Conservation (phyloP, 768 basidiomycete species). For the Cystoderma amianthinum region DNA sequence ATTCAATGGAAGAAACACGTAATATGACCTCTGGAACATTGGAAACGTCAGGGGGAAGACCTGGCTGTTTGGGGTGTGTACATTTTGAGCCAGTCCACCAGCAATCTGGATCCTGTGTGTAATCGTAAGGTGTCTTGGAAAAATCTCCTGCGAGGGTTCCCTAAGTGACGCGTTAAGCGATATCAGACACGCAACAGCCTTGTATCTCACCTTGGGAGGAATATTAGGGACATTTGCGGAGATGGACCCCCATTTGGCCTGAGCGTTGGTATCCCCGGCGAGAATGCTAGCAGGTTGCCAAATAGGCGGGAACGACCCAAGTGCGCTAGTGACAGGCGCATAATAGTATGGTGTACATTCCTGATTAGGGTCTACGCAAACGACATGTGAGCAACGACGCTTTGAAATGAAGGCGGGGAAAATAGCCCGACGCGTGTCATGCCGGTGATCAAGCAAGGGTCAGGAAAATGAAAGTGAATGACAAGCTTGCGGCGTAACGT, state of each 20-base stretch:
- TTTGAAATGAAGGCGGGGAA: not conserved
- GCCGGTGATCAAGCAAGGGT: not conserved
- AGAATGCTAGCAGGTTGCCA: conserved; percentile 40
- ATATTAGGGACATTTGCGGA: conserved; percentile 39
- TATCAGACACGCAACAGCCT: not conserved
- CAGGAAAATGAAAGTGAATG: not conserved
- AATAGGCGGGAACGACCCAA: conserved; percentile 32
- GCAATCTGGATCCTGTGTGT: conserved; percentile 39
- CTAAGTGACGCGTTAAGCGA: conserved; percentile 5
- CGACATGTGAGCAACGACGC: not conserved
- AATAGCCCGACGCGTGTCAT: not conserved
- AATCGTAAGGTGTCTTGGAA: conserved; percentile 23
- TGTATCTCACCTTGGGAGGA: conserved; percentile 25
- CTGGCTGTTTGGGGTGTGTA: conserved; percentile 35
- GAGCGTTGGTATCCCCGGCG: conserved; percentile 32
- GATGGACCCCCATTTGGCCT: conserved; percentile 36
- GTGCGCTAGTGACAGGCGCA: conserved; percentile 20
- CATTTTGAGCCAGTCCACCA: conserved; percentile 45
- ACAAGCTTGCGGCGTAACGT: not conserved
- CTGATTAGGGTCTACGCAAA: conserved; percentile 16
- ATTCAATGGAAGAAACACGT: not conserved
- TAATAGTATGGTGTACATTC: conserved; percentile 42
- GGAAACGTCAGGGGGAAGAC: conserved; percentile 35
- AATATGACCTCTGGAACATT: conserved; percentile 39
- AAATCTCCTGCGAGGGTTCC: conserved; percentile 20